phyloP scores from a whole-genome alignment of 2,329 filamentous ascomycete genomes.

The Claviceps spartinae region DNA sequence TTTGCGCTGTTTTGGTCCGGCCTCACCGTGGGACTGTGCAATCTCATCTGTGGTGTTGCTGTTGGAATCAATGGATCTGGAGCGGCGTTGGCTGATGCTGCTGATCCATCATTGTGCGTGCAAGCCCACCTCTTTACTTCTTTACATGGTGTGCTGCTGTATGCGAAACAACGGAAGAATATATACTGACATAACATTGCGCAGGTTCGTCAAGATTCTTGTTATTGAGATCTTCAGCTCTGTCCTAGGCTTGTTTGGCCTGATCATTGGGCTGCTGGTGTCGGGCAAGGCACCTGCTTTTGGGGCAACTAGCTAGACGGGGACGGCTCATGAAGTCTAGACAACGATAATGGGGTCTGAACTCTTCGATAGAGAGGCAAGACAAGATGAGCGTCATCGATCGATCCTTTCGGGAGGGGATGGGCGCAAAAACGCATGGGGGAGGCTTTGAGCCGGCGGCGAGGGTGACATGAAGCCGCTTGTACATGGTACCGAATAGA shows the following conservation, averaged over 20 bases:
- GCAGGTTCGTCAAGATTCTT: constrained; percentile 92
- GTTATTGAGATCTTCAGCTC: constrained; percentile 99
- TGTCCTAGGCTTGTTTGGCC: constrained; percentile 85
- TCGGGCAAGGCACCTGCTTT: constrained; percentile 56
- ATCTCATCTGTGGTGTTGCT: constrained; percentile 87
- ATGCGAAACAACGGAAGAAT: no score
- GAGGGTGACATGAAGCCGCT: neutral
- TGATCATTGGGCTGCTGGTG: constrained; percentile 86
- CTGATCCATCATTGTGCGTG: constrained; percentile 74
- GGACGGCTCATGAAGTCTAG: neutral
- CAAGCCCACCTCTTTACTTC: neutral
- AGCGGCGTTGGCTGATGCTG: constrained; percentile 89
- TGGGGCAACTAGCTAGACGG: constrained; percentile 7
- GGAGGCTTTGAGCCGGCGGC: neutral
- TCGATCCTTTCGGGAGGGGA: neutral
- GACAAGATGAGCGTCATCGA: neutral
- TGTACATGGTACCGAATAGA: constrained; percentile 21
- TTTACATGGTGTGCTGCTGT: neutral
- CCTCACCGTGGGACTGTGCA: constrained; percentile 87
- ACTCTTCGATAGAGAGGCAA: neutral
- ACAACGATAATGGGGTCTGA: neutral
- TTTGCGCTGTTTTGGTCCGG: constrained; percentile 95
- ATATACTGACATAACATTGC: constrained; percentile 11
- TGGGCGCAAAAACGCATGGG: neutral
- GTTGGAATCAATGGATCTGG: constrained; percentile 98